Evolutionary conservation across 306 rosid genomes (phyloP).

Genomic region (Cercis canadensis): DNA sequence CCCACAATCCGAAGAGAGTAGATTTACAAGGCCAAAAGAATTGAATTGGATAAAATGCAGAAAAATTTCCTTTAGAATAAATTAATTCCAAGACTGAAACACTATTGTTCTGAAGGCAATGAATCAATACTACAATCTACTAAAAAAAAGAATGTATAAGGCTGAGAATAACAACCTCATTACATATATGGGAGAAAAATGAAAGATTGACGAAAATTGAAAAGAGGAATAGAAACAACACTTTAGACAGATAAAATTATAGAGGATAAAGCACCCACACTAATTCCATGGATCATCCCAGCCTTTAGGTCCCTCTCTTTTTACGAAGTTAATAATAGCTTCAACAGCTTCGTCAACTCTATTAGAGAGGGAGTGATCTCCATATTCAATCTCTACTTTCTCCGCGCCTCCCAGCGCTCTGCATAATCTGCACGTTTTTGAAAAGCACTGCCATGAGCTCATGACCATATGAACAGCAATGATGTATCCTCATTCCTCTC

Average conservation of each 20-base stretch:
- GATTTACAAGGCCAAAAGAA: too few relatives aligned
- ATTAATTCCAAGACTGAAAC: conserved; percentile 9
- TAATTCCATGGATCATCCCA: conserved; percentile 99
- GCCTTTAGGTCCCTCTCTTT: conserved; percentile 91
- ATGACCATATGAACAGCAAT: conserved; percentile 12
- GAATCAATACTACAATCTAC: conserved; percentile 31
- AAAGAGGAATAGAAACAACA: conserved; percentile 15
- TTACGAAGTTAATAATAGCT: conserved; percentile 81
- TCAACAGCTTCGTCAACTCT: conserved; percentile 82
- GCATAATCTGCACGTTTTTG: conserved; percentile 74
- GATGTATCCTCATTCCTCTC: not conserved
- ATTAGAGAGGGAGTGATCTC: conserved; percentile 96
- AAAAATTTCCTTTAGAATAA: conserved; percentile 19
- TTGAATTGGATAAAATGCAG: too few relatives aligned
- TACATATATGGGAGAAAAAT: conserved; percentile 17
- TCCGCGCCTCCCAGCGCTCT: conserved; percentile 95
- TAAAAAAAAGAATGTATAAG: conserved; percentile 28
- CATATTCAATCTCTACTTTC: conserved; percentile 87
- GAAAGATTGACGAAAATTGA: conserved; percentile 16
- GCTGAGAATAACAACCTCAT: conserved; percentile 39
- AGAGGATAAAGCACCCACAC: conserved; percentile 21
- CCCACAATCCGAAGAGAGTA: too few relatives aligned
- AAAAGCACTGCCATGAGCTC: not conserved
- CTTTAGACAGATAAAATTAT: conserved; percentile 12
- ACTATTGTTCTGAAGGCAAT: not conserved